A percentile compares a stretch with the other conserved stretches of the same genome.
phyloP scores from a whole-genome alignment of 2,329 filamentous ascomycete species.

The Nemania diffusa region DNA sequence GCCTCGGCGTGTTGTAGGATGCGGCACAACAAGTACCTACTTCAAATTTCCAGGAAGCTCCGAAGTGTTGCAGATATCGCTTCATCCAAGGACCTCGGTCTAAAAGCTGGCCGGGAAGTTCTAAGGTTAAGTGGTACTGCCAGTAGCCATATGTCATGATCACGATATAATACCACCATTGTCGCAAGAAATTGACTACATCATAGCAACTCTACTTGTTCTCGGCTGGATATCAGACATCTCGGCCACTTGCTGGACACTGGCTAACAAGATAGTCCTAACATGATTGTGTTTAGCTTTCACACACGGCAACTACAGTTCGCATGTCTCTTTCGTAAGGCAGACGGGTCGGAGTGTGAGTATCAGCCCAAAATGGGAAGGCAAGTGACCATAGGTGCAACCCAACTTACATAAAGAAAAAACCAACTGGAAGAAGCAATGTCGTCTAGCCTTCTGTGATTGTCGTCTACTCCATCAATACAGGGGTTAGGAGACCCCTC shows the following conservation, averaged over 20 bases:
- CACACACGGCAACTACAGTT: neutral
- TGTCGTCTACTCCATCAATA: neutral
- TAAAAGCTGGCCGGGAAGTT: too few relatives aligned
- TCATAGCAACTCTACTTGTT: neutral
- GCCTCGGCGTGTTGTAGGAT: too few relatives aligned
- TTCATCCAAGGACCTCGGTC: too few relatives aligned
- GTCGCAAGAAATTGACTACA: neutral
- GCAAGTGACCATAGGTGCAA: slow-evolving; percentile 1
- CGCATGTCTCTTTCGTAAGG: slow-evolving; percentile 1
- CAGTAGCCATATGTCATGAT: too few relatives aligned
- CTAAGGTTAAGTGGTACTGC: too few relatives aligned
- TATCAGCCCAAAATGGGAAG: slow-evolving; percentile 1
- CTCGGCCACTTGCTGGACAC: neutral
- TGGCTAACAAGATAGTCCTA: neutral
- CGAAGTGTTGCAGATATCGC: too few relatives aligned
- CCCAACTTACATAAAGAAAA: neutral
- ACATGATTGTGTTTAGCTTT: neutral
- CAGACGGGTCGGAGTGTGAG: neutral
- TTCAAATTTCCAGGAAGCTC: too few relatives aligned
- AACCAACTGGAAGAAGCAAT: neutral
- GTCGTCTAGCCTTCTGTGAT: neutral
- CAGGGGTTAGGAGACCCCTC: slow-evolving; percentile 7
- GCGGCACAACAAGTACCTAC: too few relatives aligned
- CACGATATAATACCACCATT: neutral
- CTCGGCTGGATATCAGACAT: neutral